These are phyloP conservation scores for Gnaphalium uliginosum DNA, from an alignment of 129 eudicot genomes.

Conservation along the genomic window DNA sequence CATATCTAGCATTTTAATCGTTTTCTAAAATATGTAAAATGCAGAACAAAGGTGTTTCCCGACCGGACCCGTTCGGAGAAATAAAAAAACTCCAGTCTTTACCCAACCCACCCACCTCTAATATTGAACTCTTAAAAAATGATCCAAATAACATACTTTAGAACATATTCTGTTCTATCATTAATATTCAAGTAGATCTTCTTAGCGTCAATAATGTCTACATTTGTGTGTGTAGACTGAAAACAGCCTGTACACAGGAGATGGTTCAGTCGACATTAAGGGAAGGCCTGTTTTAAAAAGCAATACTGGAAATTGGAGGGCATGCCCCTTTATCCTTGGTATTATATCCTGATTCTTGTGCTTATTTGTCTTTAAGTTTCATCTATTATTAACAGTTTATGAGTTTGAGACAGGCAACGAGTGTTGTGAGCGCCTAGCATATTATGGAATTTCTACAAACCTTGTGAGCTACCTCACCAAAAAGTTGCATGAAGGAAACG, in stretches of 20 bases:
- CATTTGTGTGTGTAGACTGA: slow-evolving; percentile 39
- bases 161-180: not conserved
- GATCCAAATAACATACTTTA: not conserved
- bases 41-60: not conserved
- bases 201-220: not conserved
- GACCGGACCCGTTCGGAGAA: not conserved
- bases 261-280: slow-evolving; percentile 72
- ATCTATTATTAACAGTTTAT: slow-evolving; percentile 11
- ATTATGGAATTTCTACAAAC: slow-evolving; percentile 78
- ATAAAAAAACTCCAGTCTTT: too few species aligned
- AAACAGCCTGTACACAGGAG: slow-evolving; percentile 65
- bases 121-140: not conserved
- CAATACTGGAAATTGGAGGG: slow-evolving; percentile 92
- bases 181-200: not conserved
- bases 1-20: not conserved
- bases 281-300: slow-evolving; percentile 70
- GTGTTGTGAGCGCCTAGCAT: slow-evolving; percentile 88
- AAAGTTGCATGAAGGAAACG: slow-evolving; percentile 78
- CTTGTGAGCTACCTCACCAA: slow-evolving; percentile 79
- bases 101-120: not conserved
- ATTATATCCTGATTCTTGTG: not conserved
- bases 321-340: slow-evolving; percentile 93
- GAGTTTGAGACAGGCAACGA: slow-evolving; percentile 58
- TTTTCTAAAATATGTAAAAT: not conserved
- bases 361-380: not conserved